Conservation (phyloP, 192 early-diverging fungal genomes). For the Backusella circina region DNA sequence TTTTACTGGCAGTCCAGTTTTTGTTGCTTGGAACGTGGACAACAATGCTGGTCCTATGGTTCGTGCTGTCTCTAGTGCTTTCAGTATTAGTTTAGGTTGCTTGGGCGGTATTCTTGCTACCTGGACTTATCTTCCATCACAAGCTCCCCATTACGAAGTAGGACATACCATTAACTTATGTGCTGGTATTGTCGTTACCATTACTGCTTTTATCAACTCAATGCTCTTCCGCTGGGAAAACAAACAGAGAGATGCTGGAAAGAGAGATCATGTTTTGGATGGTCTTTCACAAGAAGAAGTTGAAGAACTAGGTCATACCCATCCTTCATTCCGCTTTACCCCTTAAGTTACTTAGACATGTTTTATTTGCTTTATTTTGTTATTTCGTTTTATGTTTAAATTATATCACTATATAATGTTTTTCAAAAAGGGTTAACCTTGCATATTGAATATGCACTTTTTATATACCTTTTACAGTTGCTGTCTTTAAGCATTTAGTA, state of each 20-base stretch:
- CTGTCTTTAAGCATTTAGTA: neutral
- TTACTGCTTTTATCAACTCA: neutral
- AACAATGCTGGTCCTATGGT: neutral
- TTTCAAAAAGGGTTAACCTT: neutral
- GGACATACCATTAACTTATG: constrained; percentile 4
- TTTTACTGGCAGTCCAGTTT: neutral
- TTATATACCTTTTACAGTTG: neutral
- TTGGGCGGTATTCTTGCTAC: constrained; percentile 3
- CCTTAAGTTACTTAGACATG: neutral
- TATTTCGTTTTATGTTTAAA: neutral
- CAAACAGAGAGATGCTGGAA: neutral
- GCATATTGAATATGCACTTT: neutral
- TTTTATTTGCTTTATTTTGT: neutral
- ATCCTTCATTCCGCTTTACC: constrained; percentile 1
- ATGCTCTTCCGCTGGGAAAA: neutral
- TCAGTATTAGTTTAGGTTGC: constrained; percentile 3
- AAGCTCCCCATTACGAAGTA: neutral
- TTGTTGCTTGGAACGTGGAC: neutral
- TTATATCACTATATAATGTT: neutral
- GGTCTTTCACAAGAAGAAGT: constrained; percentile 9
- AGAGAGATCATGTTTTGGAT: constrained; percentile 1
- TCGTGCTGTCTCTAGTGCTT: neutral
- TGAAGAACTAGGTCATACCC: neutral
- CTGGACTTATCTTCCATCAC: constrained; percentile 4
- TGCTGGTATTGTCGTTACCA: constrained; percentile 1